These are phyloP conservation scores for Ustilaginoidea virens DNA, from an alignment of 2,329 filamentous ascomycete species.

Conservation along the genomic window DNA sequence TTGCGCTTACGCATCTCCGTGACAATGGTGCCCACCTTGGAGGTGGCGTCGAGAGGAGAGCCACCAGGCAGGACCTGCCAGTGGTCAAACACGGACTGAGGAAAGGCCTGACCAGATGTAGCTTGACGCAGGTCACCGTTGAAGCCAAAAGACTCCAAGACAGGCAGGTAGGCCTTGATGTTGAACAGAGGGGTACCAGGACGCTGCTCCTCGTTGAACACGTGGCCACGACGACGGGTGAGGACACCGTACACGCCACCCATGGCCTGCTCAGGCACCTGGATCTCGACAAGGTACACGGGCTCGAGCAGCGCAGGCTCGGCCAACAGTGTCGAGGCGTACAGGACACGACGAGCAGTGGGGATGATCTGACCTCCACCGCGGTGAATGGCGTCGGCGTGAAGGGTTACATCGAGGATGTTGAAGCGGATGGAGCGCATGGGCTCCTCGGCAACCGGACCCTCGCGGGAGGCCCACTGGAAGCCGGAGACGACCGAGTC, in stretches of 20 bases:
- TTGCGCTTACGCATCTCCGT: slow-evolving; percentile 94
- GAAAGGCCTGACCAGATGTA: slow-evolving; percentile 97
- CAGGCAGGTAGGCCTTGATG: slow-evolving; percentile 93
- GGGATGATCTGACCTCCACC: slow-evolving; percentile 98
- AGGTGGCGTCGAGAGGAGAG: slow-evolving; percentile 68
- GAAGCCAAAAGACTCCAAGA: slow-evolving; percentile 98
- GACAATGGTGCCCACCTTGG: slow-evolving; percentile 73
- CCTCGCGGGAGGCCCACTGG: slow-evolving; percentile 98
- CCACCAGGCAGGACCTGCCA: slow-evolving; percentile 95
- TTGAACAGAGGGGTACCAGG: slow-evolving; percentile 98
- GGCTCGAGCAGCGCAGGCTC: slow-evolving; percentile 88
- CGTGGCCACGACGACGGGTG: slow-evolving; percentile 94
- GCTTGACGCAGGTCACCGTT: slow-evolving; percentile 87
- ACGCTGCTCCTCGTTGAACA: slow-evolving; percentile 96
- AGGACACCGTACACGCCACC: slow-evolving; percentile 99
- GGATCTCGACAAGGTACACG: slow-evolving; percentile 98
- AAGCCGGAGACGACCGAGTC: slow-evolving; percentile 98
- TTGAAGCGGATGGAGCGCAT: slow-evolving; percentile 97
- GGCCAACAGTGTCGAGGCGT: slow-evolving; percentile 81
- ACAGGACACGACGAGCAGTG: slow-evolving; percentile 92
- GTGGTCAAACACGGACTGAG: slow-evolving; percentile 97
- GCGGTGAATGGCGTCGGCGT: slow-evolving; percentile 99
- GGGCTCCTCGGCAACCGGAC: slow-evolving; percentile 94
- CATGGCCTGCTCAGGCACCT: slow-evolving; percentile 97
- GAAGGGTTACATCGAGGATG: slow-evolving; percentile 97